Conservation (phyloP, 306 rosid genomes). For the Vigna reflexopilosa region DNA sequence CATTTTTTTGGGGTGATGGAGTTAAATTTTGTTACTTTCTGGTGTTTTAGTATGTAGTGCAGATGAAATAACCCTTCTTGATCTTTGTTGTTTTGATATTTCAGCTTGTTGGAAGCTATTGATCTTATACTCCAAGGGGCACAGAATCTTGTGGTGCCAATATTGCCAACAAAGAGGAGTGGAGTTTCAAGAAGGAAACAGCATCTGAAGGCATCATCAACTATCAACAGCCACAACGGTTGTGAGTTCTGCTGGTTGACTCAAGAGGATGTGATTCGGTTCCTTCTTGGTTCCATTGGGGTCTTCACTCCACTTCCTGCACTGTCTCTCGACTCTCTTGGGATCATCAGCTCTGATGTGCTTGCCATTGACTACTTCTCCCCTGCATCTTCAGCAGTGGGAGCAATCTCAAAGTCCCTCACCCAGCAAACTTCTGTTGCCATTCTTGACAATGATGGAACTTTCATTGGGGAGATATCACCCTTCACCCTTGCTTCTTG, state of each 20-base stretch:
- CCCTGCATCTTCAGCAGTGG: conserved; percentile 75
- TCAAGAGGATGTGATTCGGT: conserved; percentile 84
- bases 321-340: conserved; percentile 68
- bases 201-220: conserved; percentile 50
- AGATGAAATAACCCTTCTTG: not conserved
- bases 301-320: conserved; percentile 79
- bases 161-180: conserved; percentile 53
- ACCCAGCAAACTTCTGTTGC: conserved; percentile 83
- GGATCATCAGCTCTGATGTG: conserved; percentile 63
- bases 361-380: conserved; percentile 76
- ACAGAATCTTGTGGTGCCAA: conserved; percentile 85
- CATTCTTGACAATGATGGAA: conserved; percentile 68
- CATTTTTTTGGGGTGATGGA: not conserved
- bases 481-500: conserved; percentile 82
- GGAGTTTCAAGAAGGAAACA: conserved; percentile 75
- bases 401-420: conserved; percentile 67
- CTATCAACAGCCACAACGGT: conserved; percentile 58
- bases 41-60: not conserved
- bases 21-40: conserved; percentile 9
- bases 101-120: conserved; percentile 84
- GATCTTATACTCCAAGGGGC: conserved; percentile 88
- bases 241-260: conserved; percentile 88
- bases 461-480: conserved; percentile 88
- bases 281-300: conserved; percentile 81
- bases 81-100: conserved; percentile 33